phyloP scores from a whole-genome alignment of 257 asterid genomes.

The Osmanthus fragrans region DNA sequence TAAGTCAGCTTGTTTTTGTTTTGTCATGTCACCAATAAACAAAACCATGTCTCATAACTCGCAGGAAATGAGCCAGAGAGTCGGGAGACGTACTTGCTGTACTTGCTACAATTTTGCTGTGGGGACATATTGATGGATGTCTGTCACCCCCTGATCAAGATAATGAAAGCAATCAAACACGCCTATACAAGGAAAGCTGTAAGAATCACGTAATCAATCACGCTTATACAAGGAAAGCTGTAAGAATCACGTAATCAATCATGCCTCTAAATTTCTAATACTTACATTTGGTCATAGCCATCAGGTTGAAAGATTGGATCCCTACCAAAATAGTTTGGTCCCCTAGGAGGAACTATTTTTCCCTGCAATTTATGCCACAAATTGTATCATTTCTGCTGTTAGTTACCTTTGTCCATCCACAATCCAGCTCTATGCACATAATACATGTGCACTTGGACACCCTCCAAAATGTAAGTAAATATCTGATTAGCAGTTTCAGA shows the following conservation, averaged over 20 bases:
- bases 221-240: too few relatives aligned
- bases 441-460: conserved; percentile 7
- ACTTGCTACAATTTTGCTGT: too few relatives aligned
- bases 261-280: too few relatives aligned
- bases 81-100: not conserved
- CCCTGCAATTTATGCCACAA: conserved; percentile 58
- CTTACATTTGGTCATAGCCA: conserved; percentile 79
- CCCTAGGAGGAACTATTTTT: conserved; percentile 78
- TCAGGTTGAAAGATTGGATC: conserved; percentile 92
- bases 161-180: too few relatives aligned
- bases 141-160: too few relatives aligned
- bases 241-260: too few relatives aligned
- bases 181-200: too few relatives aligned
- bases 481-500: not conserved
- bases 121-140: too few relatives aligned
- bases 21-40: conserved; percentile 4
- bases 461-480: conserved; percentile 1
- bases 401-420: conserved; percentile 4
- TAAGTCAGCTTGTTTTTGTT: conserved; percentile 13
- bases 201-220: too few relatives aligned
- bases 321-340: conserved; percentile 94
- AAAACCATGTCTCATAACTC: not conserved
- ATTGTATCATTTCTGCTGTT: conserved; percentile 23
- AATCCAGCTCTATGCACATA: conserved; percentile 8
- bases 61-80: not conserved